These are phyloP conservation scores for Rhazya stricta DNA, from an alignment of 257 asterid species.

Conservation along the genomic window DNA sequence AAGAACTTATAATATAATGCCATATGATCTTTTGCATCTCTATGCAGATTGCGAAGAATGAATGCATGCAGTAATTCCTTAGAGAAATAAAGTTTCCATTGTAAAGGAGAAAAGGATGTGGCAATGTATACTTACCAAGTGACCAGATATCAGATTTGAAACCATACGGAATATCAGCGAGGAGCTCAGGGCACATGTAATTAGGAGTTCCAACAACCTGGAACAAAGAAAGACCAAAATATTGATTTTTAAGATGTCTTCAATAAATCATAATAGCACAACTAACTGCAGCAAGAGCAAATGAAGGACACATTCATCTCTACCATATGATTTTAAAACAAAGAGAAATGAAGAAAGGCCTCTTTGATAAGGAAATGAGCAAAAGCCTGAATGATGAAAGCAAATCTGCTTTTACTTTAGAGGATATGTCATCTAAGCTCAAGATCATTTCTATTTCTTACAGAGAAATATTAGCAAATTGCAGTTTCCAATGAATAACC, in stretches of 20 bases:
- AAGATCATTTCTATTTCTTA: neutral
- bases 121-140: slow-evolving; percentile 53
- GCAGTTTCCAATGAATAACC: neutral
- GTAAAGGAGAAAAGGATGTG: neutral
- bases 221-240: slow-evolving; percentile 8
- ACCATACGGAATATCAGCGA: slow-evolving; percentile 96
- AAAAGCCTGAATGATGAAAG: neutral
- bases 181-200: slow-evolving; percentile 99
- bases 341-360: neutral
- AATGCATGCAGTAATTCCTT: neutral
- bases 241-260: slow-evolving; percentile 1
- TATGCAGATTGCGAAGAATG: neutral
- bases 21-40: neutral
- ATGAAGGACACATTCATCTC: neutral
- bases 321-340: neutral
- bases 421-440: neutral
- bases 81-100: neutral
- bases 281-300: slow-evolving; percentile 2
- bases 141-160: slow-evolving; percentile 99
- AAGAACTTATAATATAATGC: neutral
- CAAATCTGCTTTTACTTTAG: neutral
- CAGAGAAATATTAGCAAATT: neutral
- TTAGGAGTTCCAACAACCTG: slow-evolving; percentile 99
- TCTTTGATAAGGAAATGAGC: neutral
- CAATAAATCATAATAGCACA: slow-evolving; percentile 10